Evolutionary conservation across 352 stramenopile genomes (phyloP), one percentile per base, ranked within the genome.

Genomic region (Globisporangium lucens): DNA sequence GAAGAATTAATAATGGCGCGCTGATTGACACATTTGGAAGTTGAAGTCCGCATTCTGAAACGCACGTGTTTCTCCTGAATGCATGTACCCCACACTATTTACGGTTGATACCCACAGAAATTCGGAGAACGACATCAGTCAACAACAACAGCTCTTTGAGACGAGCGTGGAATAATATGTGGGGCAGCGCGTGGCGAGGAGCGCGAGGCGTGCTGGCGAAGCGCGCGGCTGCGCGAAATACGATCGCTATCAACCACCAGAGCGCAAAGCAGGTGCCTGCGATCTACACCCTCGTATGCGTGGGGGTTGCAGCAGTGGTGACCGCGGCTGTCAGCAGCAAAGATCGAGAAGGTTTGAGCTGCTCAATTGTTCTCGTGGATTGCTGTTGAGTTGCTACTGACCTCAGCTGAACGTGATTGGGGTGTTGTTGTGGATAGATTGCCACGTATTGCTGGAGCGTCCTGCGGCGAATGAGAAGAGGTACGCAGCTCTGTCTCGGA

Each of bases 401-500:
- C 7, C 13, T 15, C n/a, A 29, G 30, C 20, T 6, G 6, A 41
- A 60, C 17, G 20, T 22, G 3, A 5, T 2, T 22, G 30, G 35
- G 12, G 15, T 66, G 22, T 17, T 46, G 4, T 10, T 10, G 8
- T 57, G 41, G 57, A 36, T 46, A 87, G 77, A 69, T 17, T 41
- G 63, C 0, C 15, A 24, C 4, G 63, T 56, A 22, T n/a, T 36
- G 0, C 69, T 81, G 24, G 77, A 87, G 63, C 47, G 75, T 12
- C 43, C 20, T 4, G 30, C 38, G 4, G 38, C 22, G 22, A 8
- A 8, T 36, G 29, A 58, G 17, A 52, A 61, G 4, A 61, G 47
- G 53, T 66, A 61, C 46, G 76, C 62, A 41, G 63, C 74, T 38
- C 66, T 94, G 35, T 82, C 78, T 41, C 76, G 88, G 2, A 94